Conservation (phyloP, 2,329 filamentous ascomycete species). For the Chaetothyriales sp. region DNA sequence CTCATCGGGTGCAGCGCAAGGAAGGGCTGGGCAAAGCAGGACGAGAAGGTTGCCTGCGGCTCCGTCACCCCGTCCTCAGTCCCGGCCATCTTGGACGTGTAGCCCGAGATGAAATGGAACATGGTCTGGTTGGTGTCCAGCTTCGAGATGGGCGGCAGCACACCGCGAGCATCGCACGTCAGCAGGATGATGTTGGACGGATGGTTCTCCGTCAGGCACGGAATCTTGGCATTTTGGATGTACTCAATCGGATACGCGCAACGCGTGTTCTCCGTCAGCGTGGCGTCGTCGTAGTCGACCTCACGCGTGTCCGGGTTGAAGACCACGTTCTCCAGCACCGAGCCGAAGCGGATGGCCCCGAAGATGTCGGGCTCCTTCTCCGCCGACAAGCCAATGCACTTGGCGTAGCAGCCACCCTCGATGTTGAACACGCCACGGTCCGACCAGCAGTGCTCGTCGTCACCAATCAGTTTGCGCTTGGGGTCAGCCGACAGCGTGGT, state of each 20-base stretch:
- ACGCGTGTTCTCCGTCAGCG: constrained; percentile 94
- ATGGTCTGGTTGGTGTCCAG: constrained; percentile 89
- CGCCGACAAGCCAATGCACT: constrained; percentile 90
- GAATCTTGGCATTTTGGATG: constrained; percentile 97
- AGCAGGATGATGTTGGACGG: constrained; percentile 96
- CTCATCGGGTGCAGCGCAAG: constrained; percentile 97
- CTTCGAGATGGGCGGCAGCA: constrained; percentile 95
- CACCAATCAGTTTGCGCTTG: constrained; percentile 89
- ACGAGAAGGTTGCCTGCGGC: constrained; percentile 96
- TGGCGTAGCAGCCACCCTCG: constrained; percentile 97
- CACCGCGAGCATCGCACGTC: constrained; percentile 93
- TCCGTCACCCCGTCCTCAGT: constrained; percentile 95
- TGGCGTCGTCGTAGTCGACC: constrained; percentile 91
- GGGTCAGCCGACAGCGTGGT: constrained; percentile 94
- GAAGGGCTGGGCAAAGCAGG: constrained; percentile 99
- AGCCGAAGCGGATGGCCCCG: constrained; percentile 89
- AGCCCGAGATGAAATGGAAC: constrained; percentile 99
- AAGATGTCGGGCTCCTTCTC: constrained; percentile 99
- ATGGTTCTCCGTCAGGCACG: constrained; percentile 74
- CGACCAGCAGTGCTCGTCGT: constrained; percentile 99
- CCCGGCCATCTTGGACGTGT: constrained; percentile 99
- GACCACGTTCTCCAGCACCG: constrained; percentile 95
- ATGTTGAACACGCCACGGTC: constrained; percentile 98
- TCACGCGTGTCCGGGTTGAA: constrained; percentile 81
- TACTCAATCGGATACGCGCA: constrained; percentile 99